Evolutionary conservation across 352 stramenopile species (phyloP).

Genomic region (Phytopythium delawarense): DNA sequence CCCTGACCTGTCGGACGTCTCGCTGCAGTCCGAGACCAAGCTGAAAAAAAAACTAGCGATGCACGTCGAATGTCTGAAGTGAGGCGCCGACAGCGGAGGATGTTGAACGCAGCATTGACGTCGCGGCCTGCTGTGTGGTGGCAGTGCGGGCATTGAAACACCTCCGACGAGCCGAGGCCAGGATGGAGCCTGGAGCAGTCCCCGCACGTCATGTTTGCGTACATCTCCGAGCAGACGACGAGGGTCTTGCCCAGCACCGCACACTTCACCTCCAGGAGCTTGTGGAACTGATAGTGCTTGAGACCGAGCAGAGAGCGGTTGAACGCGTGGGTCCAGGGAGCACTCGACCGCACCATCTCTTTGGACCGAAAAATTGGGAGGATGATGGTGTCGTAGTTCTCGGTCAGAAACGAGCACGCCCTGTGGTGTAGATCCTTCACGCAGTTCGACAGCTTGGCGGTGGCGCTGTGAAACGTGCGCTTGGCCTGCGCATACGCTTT

Average conservation of each 20-base stretch:
- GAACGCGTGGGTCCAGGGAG: background rate
- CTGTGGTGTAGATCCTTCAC: too few species aligned
- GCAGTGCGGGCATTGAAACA: background rate
- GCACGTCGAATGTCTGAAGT: too few species aligned
- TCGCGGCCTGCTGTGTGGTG: background rate
- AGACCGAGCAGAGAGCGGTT: background rate
- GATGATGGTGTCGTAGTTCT: background rate
- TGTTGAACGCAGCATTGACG: background rate
- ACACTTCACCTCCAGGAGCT: background rate
- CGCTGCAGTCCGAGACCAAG: too few species aligned
- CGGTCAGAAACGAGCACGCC: background rate
- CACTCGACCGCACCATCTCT: background rate
- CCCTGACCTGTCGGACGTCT: too few species aligned
- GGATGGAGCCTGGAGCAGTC: background rate
- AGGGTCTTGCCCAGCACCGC: background rate
- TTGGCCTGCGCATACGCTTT: too few species aligned
- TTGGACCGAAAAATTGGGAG: background rate
- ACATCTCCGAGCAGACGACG: background rate
- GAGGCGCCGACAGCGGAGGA: background rate
- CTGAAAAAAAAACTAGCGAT: too few species aligned
- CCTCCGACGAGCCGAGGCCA: background rate
- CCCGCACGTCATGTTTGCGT: background rate
- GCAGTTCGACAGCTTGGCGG: too few species aligned
- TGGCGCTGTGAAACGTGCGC: too few species aligned
- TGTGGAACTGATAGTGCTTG: background rate